Evolutionary conservation across 148 eudicot species (phyloP), one percentile per base, ranked within the genome.

Genomic region (Simmondsia chinensis): DNA sequence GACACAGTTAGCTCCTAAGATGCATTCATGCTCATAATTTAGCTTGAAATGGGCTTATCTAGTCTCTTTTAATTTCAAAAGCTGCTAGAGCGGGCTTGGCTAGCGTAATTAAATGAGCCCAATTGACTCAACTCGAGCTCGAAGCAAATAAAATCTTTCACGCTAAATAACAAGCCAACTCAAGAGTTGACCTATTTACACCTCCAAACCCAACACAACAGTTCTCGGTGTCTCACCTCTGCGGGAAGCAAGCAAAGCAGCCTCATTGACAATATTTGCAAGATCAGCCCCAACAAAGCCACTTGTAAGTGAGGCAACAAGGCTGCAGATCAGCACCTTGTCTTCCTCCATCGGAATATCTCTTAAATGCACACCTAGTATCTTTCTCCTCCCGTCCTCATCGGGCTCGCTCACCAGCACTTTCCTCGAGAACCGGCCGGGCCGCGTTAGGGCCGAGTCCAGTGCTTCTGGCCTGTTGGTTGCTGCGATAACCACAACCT

Each of bases 201-300:
- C n/a, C n/a, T n/a, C n/a, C n/a, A n/a, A n/a, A n/a, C n/a, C 23
- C 28, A 22, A 24, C 5, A 11, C 20, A 23, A 21, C 19, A 1
- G 18, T 18, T 16, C 13, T 0, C 8, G 29, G 51, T 14, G 20
- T 36, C 49, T 47, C 33, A 91, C 99, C 99, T 80, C 96, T 73
- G 4, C 99, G 89, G 33, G 99, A 96, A 52, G 99, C 96, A 16
- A 93, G 93, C 21, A 93, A 71, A 46, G 94, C 86, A 22, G 99
- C 75, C 66, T 93, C 99, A 57, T 93, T 93, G 57, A 82, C 79
- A 21, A 93, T 80, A 50, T 93, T 86, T 35, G 99, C 99, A 19
- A 93, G 89, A 67, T 82, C 99, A 51, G 99, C 99, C 41, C 99
- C 99, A 29, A 86, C 94, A 33, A 86, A 67, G 52, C 99, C 99